These are phyloP conservation scores for Cornus kousa DNA, from an alignment of 148 eudicot species.

Conservation along the genomic window DNA sequence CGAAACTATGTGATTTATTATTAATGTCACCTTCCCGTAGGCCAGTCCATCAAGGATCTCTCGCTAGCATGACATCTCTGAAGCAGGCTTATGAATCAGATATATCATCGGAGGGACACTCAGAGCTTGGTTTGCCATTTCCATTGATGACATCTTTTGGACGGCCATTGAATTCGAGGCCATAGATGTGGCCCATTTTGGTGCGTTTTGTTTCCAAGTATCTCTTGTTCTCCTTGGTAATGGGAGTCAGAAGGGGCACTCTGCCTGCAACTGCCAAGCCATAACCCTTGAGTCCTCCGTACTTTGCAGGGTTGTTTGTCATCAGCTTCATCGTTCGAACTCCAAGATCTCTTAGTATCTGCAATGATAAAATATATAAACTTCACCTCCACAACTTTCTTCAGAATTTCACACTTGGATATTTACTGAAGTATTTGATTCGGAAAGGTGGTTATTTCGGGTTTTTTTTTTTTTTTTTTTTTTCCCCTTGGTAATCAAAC, in stretches of 20 bases:
- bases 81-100: background rate
- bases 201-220: slow-evolving; percentile 81
- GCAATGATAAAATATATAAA: slow-evolving; percentile 23
- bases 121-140: slow-evolving; percentile 34
- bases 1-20: background rate
- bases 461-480: background rate
- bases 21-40: background rate
- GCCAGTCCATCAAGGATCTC: background rate
- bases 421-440: background rate
- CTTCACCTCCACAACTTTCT: background rate
- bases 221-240: slow-evolving; percentile 80
- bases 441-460: background rate
- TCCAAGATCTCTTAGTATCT: slow-evolving; percentile 86
- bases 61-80: background rate
- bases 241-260: slow-evolving; percentile 80
- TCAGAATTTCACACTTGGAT: background rate
- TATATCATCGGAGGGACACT: slow-evolving; percentile 4
- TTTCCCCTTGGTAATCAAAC: background rate
- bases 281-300: slow-evolving; percentile 74
- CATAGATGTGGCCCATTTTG: slow-evolving; percentile 92
- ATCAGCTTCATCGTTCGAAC: slow-evolving; percentile 86
- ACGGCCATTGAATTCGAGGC: slow-evolving; percentile 29
- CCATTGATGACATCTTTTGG: slow-evolving; percentile 21
- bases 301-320: slow-evolving; percentile 95
- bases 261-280: slow-evolving; percentile 77